Evolutionary conservation across 441 rosid genomes (phyloP), one percentile per base, ranked within the genome.

Genomic region (Biscutella auriculata): DNA sequence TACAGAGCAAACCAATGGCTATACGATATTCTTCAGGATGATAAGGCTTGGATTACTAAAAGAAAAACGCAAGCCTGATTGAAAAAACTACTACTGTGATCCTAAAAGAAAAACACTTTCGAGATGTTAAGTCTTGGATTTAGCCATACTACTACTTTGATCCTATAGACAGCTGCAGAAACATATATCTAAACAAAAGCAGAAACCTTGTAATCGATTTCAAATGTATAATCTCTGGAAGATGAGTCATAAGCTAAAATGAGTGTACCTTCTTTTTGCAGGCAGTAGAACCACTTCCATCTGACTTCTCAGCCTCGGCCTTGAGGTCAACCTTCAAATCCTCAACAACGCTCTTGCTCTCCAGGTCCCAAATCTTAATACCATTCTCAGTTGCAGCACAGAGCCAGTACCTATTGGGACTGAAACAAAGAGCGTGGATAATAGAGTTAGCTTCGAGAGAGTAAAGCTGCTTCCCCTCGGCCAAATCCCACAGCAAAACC

Each of bases 381-480:
- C 95, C 88, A 15, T 75, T 65, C 63, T 88, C 97, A 0, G 97
- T 93, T 0, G 95, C 98, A 8, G 97, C 97, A 16, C 95, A 93
- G 0, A 93, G 78, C 98, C 95, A 93, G 63, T 93, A 93, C 86
- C 97, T 86, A 56, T 88, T 93, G 7, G 98, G 97, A 40, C 97
- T 88, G 68, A 93, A 93, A 69, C 97, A 88, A 9, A 93, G 73
- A 0, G 97, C 80, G 17, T 93, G 69, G 62, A 88, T 87, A 5
- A 88, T 77, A 1, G 92, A 60, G 10, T 85, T 83, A 0, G 97
- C 95, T 26, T 86, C 97, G 2, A 93, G 79, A 4, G 79, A 86
- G 71, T 92, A 92, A 6, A 92, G 88, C 74, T 73, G 84, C 85
- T 88, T 92, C 1, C 98, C 98, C 53, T 92, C 94, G 0, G 95